phyloP scores from a whole-genome alignment of 805 yeast species.

The Lipomyces sp. region DNA sequence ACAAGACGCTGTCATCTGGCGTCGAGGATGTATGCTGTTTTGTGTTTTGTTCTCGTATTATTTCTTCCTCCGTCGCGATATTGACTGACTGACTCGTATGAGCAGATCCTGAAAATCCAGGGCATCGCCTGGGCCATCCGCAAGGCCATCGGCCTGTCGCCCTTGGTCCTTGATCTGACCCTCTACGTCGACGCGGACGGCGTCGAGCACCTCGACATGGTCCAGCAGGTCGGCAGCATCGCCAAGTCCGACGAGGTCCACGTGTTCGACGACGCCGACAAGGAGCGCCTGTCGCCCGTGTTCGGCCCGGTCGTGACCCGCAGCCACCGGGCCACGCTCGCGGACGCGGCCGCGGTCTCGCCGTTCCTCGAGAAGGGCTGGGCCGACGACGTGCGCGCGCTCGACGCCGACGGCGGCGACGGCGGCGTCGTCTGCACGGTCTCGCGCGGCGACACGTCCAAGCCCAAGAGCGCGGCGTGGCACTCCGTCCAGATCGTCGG shows the following conservation, averaged over 20 bases:
- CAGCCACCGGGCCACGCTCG: conserved; percentile 7
- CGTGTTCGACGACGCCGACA: conserved; percentile 14
- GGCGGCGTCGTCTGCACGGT: conserved; percentile 11
- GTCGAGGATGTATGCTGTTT: conserved; percentile 2
- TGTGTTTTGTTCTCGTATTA: too few species aligned
- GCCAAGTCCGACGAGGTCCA: conserved; percentile 21
- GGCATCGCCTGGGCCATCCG: conserved; percentile 24
- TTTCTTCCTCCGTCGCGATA: too few species aligned
- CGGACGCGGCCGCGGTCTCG: conserved; percentile 13
- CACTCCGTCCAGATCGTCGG: conserved; percentile 23
- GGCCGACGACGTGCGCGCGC: conserved; percentile 11
- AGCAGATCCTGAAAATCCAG: conserved; percentile 24
- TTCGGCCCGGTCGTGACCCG: conserved; percentile 24
- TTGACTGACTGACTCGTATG: background rate
- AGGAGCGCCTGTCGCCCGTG: conserved; percentile 18
- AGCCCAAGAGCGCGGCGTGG: conserved; percentile 22
- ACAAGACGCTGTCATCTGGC: conserved; percentile 4
- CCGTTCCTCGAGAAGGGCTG: conserved; percentile 19
- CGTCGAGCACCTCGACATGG: conserved; percentile 16
- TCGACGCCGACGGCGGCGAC: background rate
- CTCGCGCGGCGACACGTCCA: conserved; percentile 21
- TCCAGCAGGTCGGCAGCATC: conserved; percentile 23
- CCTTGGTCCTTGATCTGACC: conserved; percentile 8
- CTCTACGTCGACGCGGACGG: conserved; percentile 6
- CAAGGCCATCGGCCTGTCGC: conserved; percentile 18